Evolutionary conservation across 2,329 filamentous ascomycete genomes (phyloP).

Genomic region (Dactylellina haptotyla): DNA sequence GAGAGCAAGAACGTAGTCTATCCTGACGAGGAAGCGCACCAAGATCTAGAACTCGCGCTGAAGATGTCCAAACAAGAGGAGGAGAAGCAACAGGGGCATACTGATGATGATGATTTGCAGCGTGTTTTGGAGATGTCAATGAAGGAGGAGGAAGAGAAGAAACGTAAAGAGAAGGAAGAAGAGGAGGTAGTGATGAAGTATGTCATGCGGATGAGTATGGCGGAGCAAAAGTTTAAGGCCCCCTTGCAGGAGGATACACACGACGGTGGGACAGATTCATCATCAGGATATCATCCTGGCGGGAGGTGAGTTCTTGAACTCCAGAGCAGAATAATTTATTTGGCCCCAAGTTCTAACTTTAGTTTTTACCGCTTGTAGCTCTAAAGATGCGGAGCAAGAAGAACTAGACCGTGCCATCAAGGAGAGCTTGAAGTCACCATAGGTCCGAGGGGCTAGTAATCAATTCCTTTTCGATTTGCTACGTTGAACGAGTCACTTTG

Average conservation of each 20-base stretch:
- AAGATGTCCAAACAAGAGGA: conserved; percentile 60
- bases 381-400: conserved; percentile 61
- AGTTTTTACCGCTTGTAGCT: conserved; percentile 59
- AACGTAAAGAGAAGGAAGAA: conserved; percentile 66
- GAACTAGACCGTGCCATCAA: conserved; percentile 69
- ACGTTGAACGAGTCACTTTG: background rate
- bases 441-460: too few species aligned
- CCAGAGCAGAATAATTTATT: background rate
- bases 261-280: conserved; percentile 13
- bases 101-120: conserved; percentile 60
- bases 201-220: conserved; percentile 78
- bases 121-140: conserved; percentile 63
- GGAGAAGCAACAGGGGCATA: conserved; percentile 58
- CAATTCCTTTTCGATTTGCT: too few species aligned
- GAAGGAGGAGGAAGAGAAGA: conserved; percentile 62
- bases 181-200: conserved; percentile 81
- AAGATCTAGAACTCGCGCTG: conserved; percentile 37
- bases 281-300: conserved; percentile 56
- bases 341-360: conserved; percentile 14
- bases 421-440: conserved; percentile 65
- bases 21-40: conserved; percentile 39
- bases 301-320: conserved; percentile 57
- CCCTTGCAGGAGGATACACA: background rate
- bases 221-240: conserved; percentile 69
- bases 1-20: conserved; percentile 60